Percentiles rank a stretch among this genome's conserved stretches.
phyloP scores from a whole-genome alignment of 2,329 filamentous ascomycete genomes.

The Fusarium domesticum region DNA sequence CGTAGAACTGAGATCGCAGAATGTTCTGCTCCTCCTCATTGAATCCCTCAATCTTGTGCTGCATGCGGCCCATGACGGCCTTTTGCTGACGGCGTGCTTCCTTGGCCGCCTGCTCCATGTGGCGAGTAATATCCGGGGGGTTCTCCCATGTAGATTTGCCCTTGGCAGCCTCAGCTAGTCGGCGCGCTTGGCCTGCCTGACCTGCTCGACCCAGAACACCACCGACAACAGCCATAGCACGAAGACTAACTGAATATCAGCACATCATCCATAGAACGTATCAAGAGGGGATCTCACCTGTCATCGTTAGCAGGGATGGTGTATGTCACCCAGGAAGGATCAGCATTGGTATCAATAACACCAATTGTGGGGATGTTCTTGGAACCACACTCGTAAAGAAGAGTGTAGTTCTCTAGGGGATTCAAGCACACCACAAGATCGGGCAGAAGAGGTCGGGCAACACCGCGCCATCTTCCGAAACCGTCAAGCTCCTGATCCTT shows the following conservation, averaged over 20 bases:
- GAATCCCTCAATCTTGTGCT: constrained; percentile 36
- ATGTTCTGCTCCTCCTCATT: constrained; percentile 39
- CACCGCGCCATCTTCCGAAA: constrained; percentile 63
- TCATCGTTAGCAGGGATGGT: constrained; percentile 97
- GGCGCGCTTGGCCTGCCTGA: constrained; percentile 67
- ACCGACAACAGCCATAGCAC: constrained; percentile 76
- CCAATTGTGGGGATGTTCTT: constrained; percentile 92
- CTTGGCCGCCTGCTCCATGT: constrained; percentile 36
- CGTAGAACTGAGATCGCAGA: constrained; percentile 27
- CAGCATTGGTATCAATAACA: constrained; percentile 87
- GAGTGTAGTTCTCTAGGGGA: constrained; percentile 83
- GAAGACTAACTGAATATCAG: constrained; percentile 57
- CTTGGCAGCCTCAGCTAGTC: constrained; percentile 58
- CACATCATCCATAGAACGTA: background rate
- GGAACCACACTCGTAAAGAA: constrained; percentile 86
- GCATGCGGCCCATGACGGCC: constrained; percentile 37
- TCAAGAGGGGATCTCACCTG: constrained; percentile 52
- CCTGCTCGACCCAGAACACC: constrained; percentile 84
- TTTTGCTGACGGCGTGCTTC: constrained; percentile 33
- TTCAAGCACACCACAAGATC: constrained; percentile 93
- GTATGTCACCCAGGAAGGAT: constrained; percentile 93
- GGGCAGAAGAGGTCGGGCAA: constrained; percentile 68
- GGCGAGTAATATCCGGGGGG: constrained; percentile 40
- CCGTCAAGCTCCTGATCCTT: constrained; percentile 59
- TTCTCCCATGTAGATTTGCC: constrained; percentile 64